Conservation (phyloP, 1,139 yeast genomes). For the Maudiozyma humilis region DNA sequence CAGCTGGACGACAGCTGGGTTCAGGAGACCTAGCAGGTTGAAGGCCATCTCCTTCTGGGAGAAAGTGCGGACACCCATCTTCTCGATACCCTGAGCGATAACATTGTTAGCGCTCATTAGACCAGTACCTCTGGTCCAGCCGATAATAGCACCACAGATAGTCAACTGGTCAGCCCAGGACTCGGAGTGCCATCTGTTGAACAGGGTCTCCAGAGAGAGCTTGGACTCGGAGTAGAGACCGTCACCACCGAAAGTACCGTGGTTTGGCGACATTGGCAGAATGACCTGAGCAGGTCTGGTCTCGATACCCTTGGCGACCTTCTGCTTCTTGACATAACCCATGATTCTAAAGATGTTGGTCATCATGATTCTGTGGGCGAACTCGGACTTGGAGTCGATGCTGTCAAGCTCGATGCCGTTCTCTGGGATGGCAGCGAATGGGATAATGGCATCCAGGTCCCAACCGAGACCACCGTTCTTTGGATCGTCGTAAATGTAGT, state of each 20-base stretch:
- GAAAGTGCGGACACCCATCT: conserved; percentile 92
- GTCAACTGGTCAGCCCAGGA: conserved; percentile 93
- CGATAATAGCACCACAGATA: conserved; percentile 94
- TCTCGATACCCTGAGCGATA: conserved; percentile 95
- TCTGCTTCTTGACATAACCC: conserved; percentile 82
- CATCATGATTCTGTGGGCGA: conserved; percentile 97
- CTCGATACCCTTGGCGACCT: conserved; percentile 62
- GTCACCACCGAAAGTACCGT: conserved; percentile 96
- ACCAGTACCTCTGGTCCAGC: conserved; percentile 99
- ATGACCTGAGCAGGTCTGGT: conserved; percentile 98
- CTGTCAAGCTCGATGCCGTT: conserved; percentile 91
- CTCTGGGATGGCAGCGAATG: conserved; percentile 98
- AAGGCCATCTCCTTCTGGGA: conserved; percentile 99
- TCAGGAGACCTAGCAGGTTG: conserved; percentile 87
- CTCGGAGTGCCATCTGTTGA: conserved; percentile 98
- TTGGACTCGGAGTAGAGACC: conserved; percentile 97
- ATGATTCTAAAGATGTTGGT: conserved; percentile 87
- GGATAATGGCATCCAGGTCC: conserved; percentile 94
- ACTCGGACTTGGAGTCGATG: conserved; percentile 90
- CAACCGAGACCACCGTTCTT: conserved; percentile 92
- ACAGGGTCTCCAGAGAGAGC: conserved; percentile 85
- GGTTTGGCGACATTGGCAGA: conserved; percentile 95
- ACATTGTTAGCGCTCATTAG: conserved; percentile 95
- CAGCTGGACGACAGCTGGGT: conserved; percentile 73
- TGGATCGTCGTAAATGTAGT: conserved; percentile 72